Evolutionary conservation across 345 rosid species (phyloP).

Genomic region (Sisymbrium irio): DNA sequence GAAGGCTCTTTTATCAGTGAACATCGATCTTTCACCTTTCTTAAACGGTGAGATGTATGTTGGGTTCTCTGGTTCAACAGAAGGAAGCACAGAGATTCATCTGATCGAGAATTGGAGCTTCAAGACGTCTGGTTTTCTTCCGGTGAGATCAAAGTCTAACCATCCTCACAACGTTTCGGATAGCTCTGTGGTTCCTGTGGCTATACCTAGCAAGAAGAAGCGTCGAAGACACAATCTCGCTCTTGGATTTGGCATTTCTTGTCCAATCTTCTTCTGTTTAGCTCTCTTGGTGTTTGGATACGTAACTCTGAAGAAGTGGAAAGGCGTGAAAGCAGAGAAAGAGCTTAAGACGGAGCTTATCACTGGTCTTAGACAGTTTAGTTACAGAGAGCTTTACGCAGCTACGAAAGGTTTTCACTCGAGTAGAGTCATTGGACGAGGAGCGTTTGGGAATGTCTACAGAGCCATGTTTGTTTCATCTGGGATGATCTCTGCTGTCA

Average conservation of each 20-base stretch:
- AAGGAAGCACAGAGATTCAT: slow-evolving; percentile 94
- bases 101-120: slow-evolving; percentile 76
- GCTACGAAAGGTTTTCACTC: slow-evolving; percentile 89
- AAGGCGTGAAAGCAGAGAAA: slow-evolving; percentile 44
- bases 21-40: slow-evolving; percentile 60
- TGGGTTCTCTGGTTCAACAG: slow-evolving; percentile 93
- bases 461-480: slow-evolving; percentile 60
- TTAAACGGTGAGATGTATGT: slow-evolving; percentile 59
- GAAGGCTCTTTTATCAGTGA: slow-evolving; percentile 51
- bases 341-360: slow-evolving; percentile 63
- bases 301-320: slow-evolving; percentile 62
- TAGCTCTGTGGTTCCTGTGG: slow-evolving; percentile 52
- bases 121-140: slow-evolving; percentile 58
- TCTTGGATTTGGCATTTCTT: slow-evolving; percentile 75
- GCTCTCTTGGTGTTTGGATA: slow-evolving; percentile 62
- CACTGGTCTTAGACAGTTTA: slow-evolving; percentile 68
- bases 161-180: slow-evolving; percentile 77
- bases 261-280: slow-evolving; percentile 67
- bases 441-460: slow-evolving; percentile 89
- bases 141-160: slow-evolving; percentile 48
- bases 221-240: slow-evolving; percentile 42
- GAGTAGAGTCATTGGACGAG: slow-evolving; percentile 75
- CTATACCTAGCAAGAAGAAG: slow-evolving; percentile 26
- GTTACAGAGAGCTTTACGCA: slow-evolving; percentile 63
- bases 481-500: slow-evolving; percentile 70